Percentiles rank a stretch among this genome's conserved stretches.
These are phyloP conservation scores for Boechera retrofracta DNA, from an alignment of 345 rosid genomes.

Conservation along the genomic window DNA sequence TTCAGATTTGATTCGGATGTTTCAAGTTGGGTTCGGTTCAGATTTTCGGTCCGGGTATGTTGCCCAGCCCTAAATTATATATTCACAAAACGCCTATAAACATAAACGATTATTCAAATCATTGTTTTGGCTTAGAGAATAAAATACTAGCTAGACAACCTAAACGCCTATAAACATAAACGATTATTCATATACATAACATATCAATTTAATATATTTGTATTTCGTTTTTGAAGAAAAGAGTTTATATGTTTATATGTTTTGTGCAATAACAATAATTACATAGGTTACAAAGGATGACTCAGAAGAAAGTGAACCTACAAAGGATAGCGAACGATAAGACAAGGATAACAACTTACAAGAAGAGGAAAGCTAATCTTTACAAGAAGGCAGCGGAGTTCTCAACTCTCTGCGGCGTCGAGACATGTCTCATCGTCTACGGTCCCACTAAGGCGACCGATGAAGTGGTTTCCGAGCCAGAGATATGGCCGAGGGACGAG, in stretches of 20 bases:
- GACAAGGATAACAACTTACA: conserved; percentile 43
- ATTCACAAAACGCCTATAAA: conserved; percentile 17
- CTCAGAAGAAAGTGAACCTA: conserved; percentile 14
- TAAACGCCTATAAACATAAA: conserved; percentile 16
- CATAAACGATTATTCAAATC: background rate
- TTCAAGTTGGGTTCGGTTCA: too few relatives aligned
- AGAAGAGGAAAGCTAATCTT: conserved; percentile 47
- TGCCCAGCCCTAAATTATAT: background rate
- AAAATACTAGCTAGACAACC: background rate
- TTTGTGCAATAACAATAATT: conserved; percentile 3
- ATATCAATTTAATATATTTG: background rate
- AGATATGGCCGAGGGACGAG: conserved; percentile 45
- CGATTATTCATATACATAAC: background rate
- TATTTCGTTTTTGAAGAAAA: background rate
- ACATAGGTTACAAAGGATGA: conserved; percentile 38
- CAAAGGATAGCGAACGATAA: conserved; percentile 41
- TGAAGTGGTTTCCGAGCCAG: conserved; percentile 39
- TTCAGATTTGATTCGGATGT: too few relatives aligned
- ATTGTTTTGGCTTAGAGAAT: background rate
- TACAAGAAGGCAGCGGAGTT: conserved; percentile 48
- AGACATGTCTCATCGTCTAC: conserved; percentile 47
- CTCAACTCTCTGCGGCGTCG: conserved; percentile 49
- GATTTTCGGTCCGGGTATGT: too few relatives aligned
- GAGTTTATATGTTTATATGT: background rate
- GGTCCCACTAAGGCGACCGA: conserved; percentile 40